A percentile compares a stretch with the other conserved stretches of the same genome.
Conservation (phyloP, 2,329 filamentous ascomycete genomes). For the Scytalidium lignicola region DNA sequence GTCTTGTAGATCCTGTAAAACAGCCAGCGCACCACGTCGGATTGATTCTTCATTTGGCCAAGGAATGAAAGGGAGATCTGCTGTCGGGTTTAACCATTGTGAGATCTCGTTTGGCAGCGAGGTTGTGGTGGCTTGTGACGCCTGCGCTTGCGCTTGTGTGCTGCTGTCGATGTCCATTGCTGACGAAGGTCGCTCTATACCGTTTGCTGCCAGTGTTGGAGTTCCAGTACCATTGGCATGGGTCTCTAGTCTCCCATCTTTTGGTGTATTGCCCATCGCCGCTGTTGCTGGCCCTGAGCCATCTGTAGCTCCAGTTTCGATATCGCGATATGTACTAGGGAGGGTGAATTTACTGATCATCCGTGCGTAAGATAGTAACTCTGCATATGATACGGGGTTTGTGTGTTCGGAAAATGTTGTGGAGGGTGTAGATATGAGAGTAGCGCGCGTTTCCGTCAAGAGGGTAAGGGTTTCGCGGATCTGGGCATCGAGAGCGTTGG, state of each 20-base stretch:
- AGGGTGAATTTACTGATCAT: slow-evolving; percentile 77
- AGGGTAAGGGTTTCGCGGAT: slow-evolving; percentile 65
- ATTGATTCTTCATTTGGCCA: slow-evolving; percentile 73
- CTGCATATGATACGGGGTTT: slow-evolving; percentile 59
- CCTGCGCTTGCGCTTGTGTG: slow-evolving; percentile 11
- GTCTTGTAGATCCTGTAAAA: slow-evolving; percentile 57
- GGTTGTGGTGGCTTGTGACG: slow-evolving; percentile 16
- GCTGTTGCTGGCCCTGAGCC: slow-evolving; percentile 8
- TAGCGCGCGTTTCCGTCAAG: slow-evolving; percentile 68
- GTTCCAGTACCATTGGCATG: slow-evolving; percentile 26
- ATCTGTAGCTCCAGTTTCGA: slow-evolving; percentile 4
- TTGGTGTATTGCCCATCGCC: slow-evolving; percentile 11
- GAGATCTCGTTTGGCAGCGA: slow-evolving; percentile 30
- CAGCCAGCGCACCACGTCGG: slow-evolving; percentile 60
- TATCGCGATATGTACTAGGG: slow-evolving; percentile 36
- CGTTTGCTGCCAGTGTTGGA: slow-evolving; percentile 17
- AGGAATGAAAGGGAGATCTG: slow-evolving; percentile 60
- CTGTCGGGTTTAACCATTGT: slow-evolving; percentile 46
- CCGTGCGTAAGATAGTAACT: slow-evolving; percentile 72
- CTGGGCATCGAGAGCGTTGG: slow-evolving; percentile 61
- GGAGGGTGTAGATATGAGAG: slow-evolving; percentile 60
- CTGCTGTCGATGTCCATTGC: slow-evolving; percentile 15
- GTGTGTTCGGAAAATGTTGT: slow-evolving; percentile 48
- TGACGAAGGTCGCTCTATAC: slow-evolving; percentile 7
- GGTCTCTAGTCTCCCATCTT: slow-evolving; percentile 13